A percentile compares a stretch with the other conserved stretches of the same genome.
These are phyloP conservation scores for Eucalyptus cladocalyx DNA, from an alignment of 345 rosid genomes.

Conservation along the genomic window DNA sequence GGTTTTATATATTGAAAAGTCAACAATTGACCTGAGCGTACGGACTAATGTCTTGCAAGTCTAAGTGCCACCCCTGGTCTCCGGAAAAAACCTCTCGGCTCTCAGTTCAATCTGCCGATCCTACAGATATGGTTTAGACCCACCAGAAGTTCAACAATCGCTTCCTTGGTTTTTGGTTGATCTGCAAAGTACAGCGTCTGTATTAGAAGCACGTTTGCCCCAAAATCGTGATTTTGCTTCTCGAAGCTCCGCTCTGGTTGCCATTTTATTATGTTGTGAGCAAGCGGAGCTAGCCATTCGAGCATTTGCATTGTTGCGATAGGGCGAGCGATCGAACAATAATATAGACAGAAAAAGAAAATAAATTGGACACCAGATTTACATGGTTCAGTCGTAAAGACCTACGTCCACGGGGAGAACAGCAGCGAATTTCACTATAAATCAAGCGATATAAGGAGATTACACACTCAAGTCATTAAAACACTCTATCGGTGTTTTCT, in stretches of 20 bases:
- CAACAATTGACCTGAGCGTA: neutral
- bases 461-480: too few species aligned
- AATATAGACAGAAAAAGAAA: too few species aligned
- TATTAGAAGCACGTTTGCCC: conserved; percentile 33
- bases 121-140: conserved; percentile 38
- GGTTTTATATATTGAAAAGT: neutral
- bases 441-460: too few species aligned
- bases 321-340: too few species aligned
- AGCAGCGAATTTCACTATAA: too few species aligned
- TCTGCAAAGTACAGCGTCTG: conserved; percentile 46
- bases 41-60: neutral
- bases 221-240: conserved; percentile 16
- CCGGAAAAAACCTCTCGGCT: neutral
- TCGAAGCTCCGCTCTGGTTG: conserved; percentile 37
- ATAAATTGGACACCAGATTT: too few species aligned
- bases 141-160: conserved; percentile 37
- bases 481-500: too few species aligned
- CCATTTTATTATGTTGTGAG: conserved; percentile 41
- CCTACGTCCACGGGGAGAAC: too few species aligned
- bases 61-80: neutral
- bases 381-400: too few species aligned
- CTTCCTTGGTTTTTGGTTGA: conserved; percentile 46
- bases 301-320: too few species aligned
- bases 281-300: conserved; percentile 48
- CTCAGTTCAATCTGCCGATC: conserved; percentile 1